These are phyloP conservation scores for Escallonia rubra DNA, from an alignment of 129 eudicot genomes.

Conservation along the genomic window DNA sequence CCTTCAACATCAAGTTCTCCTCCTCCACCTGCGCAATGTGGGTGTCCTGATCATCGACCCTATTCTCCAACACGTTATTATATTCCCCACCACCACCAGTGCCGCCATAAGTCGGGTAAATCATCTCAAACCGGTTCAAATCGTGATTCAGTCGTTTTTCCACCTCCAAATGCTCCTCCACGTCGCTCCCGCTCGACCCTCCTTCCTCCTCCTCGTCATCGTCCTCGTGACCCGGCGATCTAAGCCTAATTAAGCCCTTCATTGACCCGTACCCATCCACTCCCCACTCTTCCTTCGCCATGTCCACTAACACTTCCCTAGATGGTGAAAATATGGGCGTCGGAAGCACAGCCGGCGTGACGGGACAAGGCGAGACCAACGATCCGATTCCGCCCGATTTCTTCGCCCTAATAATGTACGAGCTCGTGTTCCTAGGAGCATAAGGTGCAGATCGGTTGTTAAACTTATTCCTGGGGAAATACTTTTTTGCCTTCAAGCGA, in stretches of 20 bases:
- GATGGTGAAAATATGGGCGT: conserved; percentile 79
- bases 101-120: conserved; percentile 34
- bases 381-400: conserved; percentile 77
- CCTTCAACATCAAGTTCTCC: conserved; percentile 70
- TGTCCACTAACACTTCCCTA: conserved; percentile 70
- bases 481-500: conserved; percentile 52
- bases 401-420: conserved; percentile 74
- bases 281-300: conserved; percentile 98
- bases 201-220: conserved; percentile 48
- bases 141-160: conserved; percentile 88
- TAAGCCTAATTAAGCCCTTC: conserved; percentile 85
- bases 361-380: conserved; percentile 70
- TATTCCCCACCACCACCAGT: conserved; percentile 28
- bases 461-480: conserved; percentile 53
- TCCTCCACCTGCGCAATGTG: conserved; percentile 81
- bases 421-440: conserved; percentile 84
- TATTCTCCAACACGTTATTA: conserved; percentile 52
- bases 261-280: conserved; percentile 91
- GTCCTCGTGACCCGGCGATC: conserved; percentile 63
- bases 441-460: conserved; percentile 56
- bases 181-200: conserved; percentile 82
- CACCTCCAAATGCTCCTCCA: conserved; percentile 85
- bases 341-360: conserved; percentile 82
- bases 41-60: conserved; percentile 89
- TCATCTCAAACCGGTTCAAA: conserved; percentile 85